phyloP scores from a whole-genome alignment of 2,329 filamentous ascomycete genomes.

The Penicillium sp. region DNA sequence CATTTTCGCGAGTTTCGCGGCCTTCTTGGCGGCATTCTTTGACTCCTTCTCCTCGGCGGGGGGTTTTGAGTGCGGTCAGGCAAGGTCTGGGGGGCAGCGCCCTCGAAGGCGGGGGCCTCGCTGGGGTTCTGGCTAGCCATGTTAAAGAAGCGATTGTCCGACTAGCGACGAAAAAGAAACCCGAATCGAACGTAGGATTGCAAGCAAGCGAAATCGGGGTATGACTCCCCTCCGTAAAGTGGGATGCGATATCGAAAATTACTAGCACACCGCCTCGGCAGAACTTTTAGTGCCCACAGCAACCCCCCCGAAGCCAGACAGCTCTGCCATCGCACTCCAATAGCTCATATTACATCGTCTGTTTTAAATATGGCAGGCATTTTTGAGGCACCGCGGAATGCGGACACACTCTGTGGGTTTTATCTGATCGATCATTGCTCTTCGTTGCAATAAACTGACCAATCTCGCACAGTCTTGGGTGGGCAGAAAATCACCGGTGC shows the following conservation, averaged over 20 bases:
- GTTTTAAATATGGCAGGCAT: conserved; percentile 74
- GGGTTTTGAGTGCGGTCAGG: conserved; percentile 40
- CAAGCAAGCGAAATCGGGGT: conserved; percentile 10
- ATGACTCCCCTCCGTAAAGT: conserved; percentile 36
- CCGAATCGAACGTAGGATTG: conserved; percentile 17
- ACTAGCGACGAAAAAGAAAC: conserved; percentile 16
- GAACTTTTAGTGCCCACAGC: conserved; percentile 41
- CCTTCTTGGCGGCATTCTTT: conserved; percentile 50
- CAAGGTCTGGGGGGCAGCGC: conserved; percentile 32
- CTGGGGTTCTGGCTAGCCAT: conserved; percentile 36
- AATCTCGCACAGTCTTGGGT: conserved; percentile 66
- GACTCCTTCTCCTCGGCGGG: conserved; percentile 37
- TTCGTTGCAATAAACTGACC: conserved; percentile 31
- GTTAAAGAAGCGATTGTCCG: conserved; percentile 20
- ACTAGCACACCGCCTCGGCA: conserved; percentile 43
- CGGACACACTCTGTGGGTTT: conserved; percentile 78
- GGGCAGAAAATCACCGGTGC: conserved; percentile 95
- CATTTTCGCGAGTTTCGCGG: conserved; percentile 47
- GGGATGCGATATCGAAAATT: conserved; percentile 36
- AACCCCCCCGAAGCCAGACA: conserved; percentile 28
- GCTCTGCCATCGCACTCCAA: conserved; percentile 29
- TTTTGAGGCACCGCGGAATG: conserved; percentile 90
- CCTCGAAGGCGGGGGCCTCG: conserved; percentile 25
- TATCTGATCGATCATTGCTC: conserved; percentile 6
- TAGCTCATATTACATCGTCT: conserved; percentile 20